Evolutionary conservation across 495 filamentous ascomycete species (phyloP), one percentile per base, ranked within the genome.

Genomic region (Jackrogersella multiformis): DNA sequence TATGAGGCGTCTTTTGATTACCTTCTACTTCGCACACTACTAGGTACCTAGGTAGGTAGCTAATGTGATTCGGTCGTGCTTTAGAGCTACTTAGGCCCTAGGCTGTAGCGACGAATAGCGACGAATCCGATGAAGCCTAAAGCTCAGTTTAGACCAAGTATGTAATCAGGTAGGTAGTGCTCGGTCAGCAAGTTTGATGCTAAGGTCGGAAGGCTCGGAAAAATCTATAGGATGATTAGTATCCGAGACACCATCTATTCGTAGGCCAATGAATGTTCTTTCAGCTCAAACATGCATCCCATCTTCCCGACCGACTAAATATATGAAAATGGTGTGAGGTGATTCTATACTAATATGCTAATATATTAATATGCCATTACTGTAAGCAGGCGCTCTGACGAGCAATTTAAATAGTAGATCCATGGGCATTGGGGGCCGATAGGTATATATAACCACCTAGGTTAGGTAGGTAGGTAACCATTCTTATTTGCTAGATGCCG

Each of bases 141-240:
- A n/a, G n/a, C n/a, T n/a, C n/a, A n/a, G n/a, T n/a, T n/a, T n/a
- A n/a, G n/a, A n/a, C n/a, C n/a, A n/a, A n/a, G n/a, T n/a, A n/a
- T n/a, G n/a, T n/a, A n/a, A n/a, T n/a, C n/a, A n/a, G n/a, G n/a
- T n/a, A n/a, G n/a, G n/a, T n/a, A n/a, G n/a, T n/a, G n/a, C n/a
- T n/a, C n/a, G 44, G 34, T 54, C 26, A 54, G 48, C 34, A 8
- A 35, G 9, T 20, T 61, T 30, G 13, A 21, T 57, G 26, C 38
- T 10, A 58, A 24, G 26, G 20, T 18, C 67, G 61, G 67, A 70
- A 70, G 30, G 18, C 44, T 54, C 67, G 67, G 67, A 34, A 21
- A 51, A 54, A 44, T 20, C 13, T 2, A 42, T 23, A 21, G 38
- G 46, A 8, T 7, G 20, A 28, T 18, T 20, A 60, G 39, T 56